Evolutionary conservation across 73 alveolate genomes (phyloP).

Genomic region (Paramecium biaurelia): DNA sequence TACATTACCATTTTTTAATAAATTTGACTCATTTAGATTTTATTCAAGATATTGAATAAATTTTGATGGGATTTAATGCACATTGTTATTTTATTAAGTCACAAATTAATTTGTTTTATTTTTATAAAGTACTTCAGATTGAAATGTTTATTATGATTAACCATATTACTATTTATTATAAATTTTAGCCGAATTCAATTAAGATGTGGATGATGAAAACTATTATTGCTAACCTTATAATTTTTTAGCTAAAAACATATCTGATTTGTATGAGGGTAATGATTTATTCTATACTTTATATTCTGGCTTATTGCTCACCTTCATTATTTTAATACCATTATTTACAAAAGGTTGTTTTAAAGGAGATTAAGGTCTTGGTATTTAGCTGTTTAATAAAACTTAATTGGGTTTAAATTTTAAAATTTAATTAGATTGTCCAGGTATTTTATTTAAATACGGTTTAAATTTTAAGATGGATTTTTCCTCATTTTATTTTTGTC

Average conservation of each 20-base stretch:
- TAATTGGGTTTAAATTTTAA: neutral
- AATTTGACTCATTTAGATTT: neutral
- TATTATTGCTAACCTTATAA: neutral
- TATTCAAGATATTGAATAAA: constrained; percentile 21
- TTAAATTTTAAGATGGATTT: neutral
- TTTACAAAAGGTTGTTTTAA: neutral
- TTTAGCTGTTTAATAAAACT: neutral
- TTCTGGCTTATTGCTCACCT: neutral
- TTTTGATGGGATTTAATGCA: neutral
- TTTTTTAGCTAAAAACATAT: neutral
- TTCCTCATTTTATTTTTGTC: neutral
- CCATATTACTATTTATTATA: neutral
- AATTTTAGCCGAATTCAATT: neutral
- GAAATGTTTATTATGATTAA: neutral
- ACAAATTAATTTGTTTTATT: neutral
- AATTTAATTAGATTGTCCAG: neutral
- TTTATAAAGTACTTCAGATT: neutral
- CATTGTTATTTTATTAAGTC: neutral
- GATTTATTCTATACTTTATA: neutral
- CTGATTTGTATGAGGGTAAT: neutral
- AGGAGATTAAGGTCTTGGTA: neutral
- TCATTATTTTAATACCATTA: constrained; percentile 1
- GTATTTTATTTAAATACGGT: neutral
- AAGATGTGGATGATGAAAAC: neutral
- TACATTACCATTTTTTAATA: neutral